These are phyloP conservation scores for Pythium apleroticum DNA, from an alignment of 352 stramenopile species.

Conservation along the genomic window DNA sequence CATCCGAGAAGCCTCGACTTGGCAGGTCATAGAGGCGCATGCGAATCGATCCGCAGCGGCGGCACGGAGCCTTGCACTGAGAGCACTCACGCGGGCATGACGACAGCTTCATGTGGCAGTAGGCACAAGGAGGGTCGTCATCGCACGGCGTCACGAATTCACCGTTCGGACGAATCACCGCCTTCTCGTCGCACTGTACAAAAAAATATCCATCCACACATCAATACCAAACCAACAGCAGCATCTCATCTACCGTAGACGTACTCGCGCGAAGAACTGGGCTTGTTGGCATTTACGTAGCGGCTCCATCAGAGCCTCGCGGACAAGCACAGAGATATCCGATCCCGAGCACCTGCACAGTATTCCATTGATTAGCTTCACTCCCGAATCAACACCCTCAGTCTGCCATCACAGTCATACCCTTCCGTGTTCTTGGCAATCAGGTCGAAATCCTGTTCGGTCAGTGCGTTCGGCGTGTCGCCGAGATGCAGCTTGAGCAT, in stretches of 20 bases:
- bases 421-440: constrained; percentile 94
- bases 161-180: constrained; percentile 52
- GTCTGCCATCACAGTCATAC: constrained; percentile 32
- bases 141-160: constrained; percentile 79
- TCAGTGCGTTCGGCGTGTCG: constrained; percentile 94
- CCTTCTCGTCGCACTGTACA: constrained; percentile 78
- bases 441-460: constrained; percentile 91
- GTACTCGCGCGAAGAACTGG: constrained; percentile 88
- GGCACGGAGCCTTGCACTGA: constrained; percentile 72
- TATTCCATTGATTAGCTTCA: not conserved
- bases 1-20: constrained; percentile 77
- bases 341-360: constrained; percentile 86
- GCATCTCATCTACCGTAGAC: not conserved
- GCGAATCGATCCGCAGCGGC: constrained; percentile 67
- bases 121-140: constrained; percentile 80
- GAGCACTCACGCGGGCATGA: constrained; percentile 59
- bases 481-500: constrained; percentile 99
- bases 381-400: not conserved
- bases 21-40: constrained; percentile 88
- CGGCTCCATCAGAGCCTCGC: constrained; percentile 97
- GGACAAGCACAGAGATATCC: constrained; percentile 97
- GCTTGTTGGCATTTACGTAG: constrained; percentile 96
- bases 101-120: constrained; percentile 90
- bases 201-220: not conserved
- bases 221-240: not conserved